phyloP scores from a whole-genome alignment of 2,329 filamentous ascomycete genomes.

The Microcyclospora pomicola region DNA sequence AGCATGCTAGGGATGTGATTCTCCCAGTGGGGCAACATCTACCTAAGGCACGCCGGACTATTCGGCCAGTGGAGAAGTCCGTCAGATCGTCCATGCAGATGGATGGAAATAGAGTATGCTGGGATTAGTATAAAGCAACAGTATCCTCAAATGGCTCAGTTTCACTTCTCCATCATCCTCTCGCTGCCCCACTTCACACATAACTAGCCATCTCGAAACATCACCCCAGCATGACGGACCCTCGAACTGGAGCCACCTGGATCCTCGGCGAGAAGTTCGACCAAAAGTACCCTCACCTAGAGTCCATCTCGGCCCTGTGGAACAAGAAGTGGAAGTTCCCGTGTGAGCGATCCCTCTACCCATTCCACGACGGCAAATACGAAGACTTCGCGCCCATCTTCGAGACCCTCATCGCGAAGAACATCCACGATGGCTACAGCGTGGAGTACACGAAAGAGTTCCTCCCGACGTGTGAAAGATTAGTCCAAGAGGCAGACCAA shows the following conservation, averaged over 20 bases:
- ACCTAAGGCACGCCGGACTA: no score
- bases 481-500: constrained; percentile 19
- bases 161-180: no score
- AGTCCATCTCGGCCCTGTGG: constrained; percentile 43
- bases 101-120: no score
- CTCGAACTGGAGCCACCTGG: constrained; percentile 22
- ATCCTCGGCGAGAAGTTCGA: constrained; percentile 35
- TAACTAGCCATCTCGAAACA: neutral
- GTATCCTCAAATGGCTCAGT: no score
- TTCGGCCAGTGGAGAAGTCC: no score
- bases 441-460: constrained; percentile 25
- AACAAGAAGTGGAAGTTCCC: constrained; percentile 25
- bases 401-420: constrained; percentile 22
- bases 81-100: no score
- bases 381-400: constrained; percentile 28
- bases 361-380: constrained; percentile 24
- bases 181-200: neutral
- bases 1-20: no score
- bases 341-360: constrained; percentile 18
- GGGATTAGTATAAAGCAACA: no score
- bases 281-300: constrained; percentile 41
- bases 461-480: constrained; percentile 20
- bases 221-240: constrained; percentile 13
- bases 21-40: no score
- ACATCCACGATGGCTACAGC: constrained; percentile 26